Conservation (phyloP, 176 grass and related monocot species). For the Oryza glumipatula region DNA sequence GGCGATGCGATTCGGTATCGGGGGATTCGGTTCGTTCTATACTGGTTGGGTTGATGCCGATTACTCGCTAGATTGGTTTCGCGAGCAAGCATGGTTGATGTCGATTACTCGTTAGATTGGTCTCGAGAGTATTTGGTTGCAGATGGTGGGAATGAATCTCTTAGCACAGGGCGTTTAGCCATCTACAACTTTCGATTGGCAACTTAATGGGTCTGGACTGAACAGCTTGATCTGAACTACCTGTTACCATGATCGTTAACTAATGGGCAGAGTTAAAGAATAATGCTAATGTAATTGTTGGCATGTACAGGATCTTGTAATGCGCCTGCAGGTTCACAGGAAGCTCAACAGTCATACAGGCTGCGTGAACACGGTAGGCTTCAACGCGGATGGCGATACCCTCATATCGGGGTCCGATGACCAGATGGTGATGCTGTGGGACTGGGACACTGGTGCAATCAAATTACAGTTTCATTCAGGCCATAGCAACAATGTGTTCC, state of each 20-base stretch:
- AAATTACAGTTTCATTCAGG: slow-evolving; percentile 82
- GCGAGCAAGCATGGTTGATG: not conserved
- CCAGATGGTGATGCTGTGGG: slow-evolving; percentile 75
- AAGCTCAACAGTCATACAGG: slow-evolving; percentile 68
- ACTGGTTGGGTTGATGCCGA: not conserved
- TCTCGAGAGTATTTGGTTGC: not conserved
- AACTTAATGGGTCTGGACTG: not conserved
- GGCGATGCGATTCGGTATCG: not conserved
- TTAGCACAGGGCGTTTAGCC: not conserved
- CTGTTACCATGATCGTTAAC: not conserved
- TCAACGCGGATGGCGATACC: slow-evolving; percentile 65
- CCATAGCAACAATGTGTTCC: slow-evolving; percentile 75
- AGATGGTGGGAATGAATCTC: slow-evolving; percentile 7
- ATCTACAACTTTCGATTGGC: not conserved
- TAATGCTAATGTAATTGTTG: slow-evolving; percentile 10
- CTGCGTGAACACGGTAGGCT: slow-evolving; percentile 82
- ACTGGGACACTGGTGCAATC: slow-evolving; percentile 63
- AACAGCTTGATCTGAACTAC: not conserved
- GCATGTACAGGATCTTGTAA: slow-evolving; percentile 67
- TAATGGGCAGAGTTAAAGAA: not conserved
- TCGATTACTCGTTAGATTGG: not conserved
- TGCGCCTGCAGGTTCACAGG: slow-evolving; percentile 65
- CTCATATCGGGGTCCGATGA: slow-evolving; percentile 86
- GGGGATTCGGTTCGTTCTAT: not conserved
- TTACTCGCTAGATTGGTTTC: not conserved